Evolutionary conservation across 257 asterid genomes (phyloP).

Genomic region (Scutellaria galericulata): DNA sequence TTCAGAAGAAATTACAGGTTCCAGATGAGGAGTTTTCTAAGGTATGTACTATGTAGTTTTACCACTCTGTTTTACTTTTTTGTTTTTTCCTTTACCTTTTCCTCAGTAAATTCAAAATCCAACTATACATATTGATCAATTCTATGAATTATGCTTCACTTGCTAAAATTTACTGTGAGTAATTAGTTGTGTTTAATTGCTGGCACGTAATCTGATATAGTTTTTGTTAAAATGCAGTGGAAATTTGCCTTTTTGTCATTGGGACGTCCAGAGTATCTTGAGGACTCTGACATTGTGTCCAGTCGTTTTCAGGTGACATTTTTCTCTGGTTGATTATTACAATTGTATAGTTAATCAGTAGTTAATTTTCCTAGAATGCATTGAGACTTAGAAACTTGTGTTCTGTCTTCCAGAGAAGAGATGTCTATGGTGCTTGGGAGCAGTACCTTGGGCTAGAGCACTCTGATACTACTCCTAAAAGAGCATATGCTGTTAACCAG

Average conservation of each 20-base stretch:
- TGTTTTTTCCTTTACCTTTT: not conserved
- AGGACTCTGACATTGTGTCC: conserved; percentile 79
- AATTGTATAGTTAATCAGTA: conserved; percentile 18
- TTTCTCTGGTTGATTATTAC: not conserved
- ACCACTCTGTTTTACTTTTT: not conserved
- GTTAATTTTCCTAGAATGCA: conserved; percentile 13
- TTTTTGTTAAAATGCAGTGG: conserved; percentile 61
- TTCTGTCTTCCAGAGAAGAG: conserved; percentile 73
- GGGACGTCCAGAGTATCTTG: conserved; percentile 97
- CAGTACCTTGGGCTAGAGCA: conserved; percentile 98
- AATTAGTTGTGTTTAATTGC: conserved; percentile 3
- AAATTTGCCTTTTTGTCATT: conserved; percentile 86
- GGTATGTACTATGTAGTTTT: conserved; percentile 55
- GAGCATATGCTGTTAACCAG: conserved; percentile 79
- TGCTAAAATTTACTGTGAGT: not conserved
- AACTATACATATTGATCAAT: not conserved
- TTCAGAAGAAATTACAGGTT: conserved; percentile 88
- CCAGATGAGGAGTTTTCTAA: conserved; percentile 89
- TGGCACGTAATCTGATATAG: conserved; percentile 24
- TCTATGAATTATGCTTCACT: conserved; percentile 3
- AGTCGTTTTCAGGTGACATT: conserved; percentile 81
- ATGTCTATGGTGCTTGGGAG: conserved; percentile 95
- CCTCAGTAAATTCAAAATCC: conserved; percentile 1
- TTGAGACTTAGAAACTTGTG: conserved; percentile 21
- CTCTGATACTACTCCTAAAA: conserved; percentile 82